Percentiles rank a stretch among this genome's conserved stretches.
phyloP scores from a whole-genome alignment of 2,329 filamentous ascomycete genomes.

The Ophiostoma sp. region DNA sequence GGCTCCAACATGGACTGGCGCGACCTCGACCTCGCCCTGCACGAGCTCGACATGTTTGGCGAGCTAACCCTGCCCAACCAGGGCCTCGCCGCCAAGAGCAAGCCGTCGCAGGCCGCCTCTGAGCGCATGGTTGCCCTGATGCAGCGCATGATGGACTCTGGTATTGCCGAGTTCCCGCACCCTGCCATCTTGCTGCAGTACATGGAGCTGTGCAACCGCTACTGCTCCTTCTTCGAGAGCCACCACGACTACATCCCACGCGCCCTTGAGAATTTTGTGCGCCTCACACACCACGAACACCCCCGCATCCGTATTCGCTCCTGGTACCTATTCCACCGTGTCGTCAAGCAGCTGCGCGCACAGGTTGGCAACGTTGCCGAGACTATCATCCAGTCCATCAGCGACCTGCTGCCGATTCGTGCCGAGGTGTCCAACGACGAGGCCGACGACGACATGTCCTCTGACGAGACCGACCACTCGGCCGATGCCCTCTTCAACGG shows the following conservation, averaged over 20 bases:
- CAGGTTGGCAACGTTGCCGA: conserved; percentile 87
- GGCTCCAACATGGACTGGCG: conserved; percentile 82
- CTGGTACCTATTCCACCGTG: conserved; percentile 94
- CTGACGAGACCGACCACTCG: conserved; percentile 82
- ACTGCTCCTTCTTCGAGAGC: conserved; percentile 85
- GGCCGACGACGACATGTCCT: conserved; percentile 87
- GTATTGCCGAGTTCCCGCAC: conserved; percentile 78
- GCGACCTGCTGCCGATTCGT: conserved; percentile 82
- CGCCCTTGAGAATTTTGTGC: conserved; percentile 86
- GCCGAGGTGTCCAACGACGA: conserved; percentile 77
- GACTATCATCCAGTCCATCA: conserved; percentile 83
- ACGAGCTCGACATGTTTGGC: conserved; percentile 94
- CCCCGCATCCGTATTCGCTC: conserved; percentile 82
- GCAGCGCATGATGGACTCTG: conserved; percentile 88
- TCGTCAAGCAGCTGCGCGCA: conserved; percentile 78
- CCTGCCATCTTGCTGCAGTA: conserved; percentile 92
- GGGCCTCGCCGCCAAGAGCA: conserved; percentile 78
- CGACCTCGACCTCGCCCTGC: conserved; percentile 84
- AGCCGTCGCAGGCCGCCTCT: conserved; percentile 71
- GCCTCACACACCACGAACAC: conserved; percentile 80
- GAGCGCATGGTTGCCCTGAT: conserved; percentile 87
- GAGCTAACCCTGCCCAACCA: conserved; percentile 87
- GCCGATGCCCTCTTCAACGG: conserved; percentile 87
- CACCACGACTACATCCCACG: conserved; percentile 75
- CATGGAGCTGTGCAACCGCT: conserved; percentile 97